These are phyloP conservation scores for Yamadazyma diospyri DNA, from an alignment of 1,139 yeast genomes.

Conservation along the genomic window DNA sequence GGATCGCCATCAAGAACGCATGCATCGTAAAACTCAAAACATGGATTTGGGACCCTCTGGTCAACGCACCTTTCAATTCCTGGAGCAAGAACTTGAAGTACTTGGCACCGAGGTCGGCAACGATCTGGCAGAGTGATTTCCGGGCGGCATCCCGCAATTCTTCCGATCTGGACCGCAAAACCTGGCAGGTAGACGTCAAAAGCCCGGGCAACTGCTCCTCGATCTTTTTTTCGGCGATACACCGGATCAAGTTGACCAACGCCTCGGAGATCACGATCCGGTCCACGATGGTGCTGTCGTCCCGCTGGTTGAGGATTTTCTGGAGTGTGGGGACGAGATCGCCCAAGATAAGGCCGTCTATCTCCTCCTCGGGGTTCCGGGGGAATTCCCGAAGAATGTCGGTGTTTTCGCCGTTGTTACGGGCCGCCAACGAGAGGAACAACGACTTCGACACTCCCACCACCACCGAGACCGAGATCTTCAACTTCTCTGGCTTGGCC, in stretches of 20 bases:
- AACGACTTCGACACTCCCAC: slow-evolving; percentile 63
- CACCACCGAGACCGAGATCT: slow-evolving; percentile 59
- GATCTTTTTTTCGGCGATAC: slow-evolving; percentile 57
- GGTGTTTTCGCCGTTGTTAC: slow-evolving; percentile 11
- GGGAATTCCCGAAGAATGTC: slow-evolving; percentile 27
- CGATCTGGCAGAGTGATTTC: slow-evolving; percentile 66
- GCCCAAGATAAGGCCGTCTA: slow-evolving; percentile 51
- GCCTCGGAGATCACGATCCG: slow-evolving; percentile 85
- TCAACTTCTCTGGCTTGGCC: slow-evolving; percentile 49
- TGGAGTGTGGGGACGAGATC: slow-evolving; percentile 64
- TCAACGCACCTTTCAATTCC: slow-evolving; percentile 75
- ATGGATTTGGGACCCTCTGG: slow-evolving; percentile 91
- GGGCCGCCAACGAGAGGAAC: slow-evolving; percentile 19
- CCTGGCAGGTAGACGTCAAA: slow-evolving; percentile 81
- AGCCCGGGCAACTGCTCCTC: slow-evolving; percentile 72
- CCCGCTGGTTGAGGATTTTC: slow-evolving; percentile 55
- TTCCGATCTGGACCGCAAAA: slow-evolving; percentile 80
- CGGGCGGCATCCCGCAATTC: slow-evolving; percentile 87
- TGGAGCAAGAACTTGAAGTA: slow-evolving; percentile 72
- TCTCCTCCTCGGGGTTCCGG: slow-evolving; percentile 32
- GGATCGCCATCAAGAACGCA: slow-evolving; percentile 56
- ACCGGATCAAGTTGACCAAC: slow-evolving; percentile 62
- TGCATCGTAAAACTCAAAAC: slow-evolving; percentile 88
- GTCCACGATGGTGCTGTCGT: slow-evolving; percentile 73
- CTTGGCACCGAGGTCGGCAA: slow-evolving; percentile 62